Conservation (phyloP, 139 green algal genomes). For the Pedinophyceae sp. region DNA sequence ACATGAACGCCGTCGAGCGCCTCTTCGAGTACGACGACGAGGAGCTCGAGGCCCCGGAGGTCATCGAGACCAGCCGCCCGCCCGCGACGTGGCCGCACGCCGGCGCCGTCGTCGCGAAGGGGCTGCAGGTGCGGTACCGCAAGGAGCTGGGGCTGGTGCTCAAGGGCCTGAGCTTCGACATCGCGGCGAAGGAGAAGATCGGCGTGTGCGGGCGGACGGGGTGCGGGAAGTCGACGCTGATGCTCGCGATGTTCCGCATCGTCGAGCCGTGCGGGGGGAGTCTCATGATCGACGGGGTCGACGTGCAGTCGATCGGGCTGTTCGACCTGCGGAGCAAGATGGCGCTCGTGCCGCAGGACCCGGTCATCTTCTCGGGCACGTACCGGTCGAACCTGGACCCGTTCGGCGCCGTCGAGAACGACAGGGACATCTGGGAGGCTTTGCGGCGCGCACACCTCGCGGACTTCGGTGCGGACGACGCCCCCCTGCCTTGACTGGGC, state of each 20-base stretch:
- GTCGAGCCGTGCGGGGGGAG: conserved; percentile 42
- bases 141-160: conserved; percentile 51
- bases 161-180: conserved; percentile 19
- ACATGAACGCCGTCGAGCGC: conserved; percentile 72
- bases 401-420: conserved; percentile 21
- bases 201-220: conserved; percentile 56
- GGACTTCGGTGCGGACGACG: no score
- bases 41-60: conserved; percentile 30
- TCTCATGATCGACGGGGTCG: conserved; percentile 21
- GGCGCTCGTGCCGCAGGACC: conserved; percentile 30
- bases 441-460: no score
- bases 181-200: conserved; percentile 24
- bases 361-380: conserved; percentile 15
- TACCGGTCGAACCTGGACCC: conserved; percentile 17
- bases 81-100: conserved; percentile 39
- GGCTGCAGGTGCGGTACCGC: conserved; percentile 46
- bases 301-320: conserved; percentile 22
- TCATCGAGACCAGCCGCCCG: conserved; percentile 10
- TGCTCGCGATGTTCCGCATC: conserved; percentile 58
- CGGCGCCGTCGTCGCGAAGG: conserved; percentile 30
- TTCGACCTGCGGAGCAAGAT: conserved; percentile 42
- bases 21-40: conserved; percentile 55
- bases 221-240: conserved; percentile 40
- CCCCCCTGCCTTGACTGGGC: no score
- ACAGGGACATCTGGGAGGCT: conserved; percentile 60